These are phyloP conservation scores for Cordyceps militaris DNA, from an alignment of 2,329 filamentous ascomycete species.

Conservation along the genomic window DNA sequence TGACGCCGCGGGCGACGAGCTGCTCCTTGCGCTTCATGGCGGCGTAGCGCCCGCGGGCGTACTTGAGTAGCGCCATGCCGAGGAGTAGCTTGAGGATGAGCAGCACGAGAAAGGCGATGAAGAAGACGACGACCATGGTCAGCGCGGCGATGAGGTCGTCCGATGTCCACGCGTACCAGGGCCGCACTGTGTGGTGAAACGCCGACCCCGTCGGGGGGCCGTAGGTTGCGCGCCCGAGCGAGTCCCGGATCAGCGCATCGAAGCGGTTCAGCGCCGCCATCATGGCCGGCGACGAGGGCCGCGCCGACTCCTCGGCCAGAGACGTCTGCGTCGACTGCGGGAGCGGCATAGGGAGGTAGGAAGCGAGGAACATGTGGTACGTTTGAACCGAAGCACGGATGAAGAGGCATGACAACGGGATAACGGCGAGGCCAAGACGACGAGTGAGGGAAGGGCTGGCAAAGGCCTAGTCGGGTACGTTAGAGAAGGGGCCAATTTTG, in stretches of 20 bases:
- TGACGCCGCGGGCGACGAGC: constrained; percentile 36
- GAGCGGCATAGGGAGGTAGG: constrained; percentile 70
- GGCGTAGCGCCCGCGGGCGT: constrained; percentile 70
- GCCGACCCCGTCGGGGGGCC: constrained; percentile 42
- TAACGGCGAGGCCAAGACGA: constrained; percentile 80
- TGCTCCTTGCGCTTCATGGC: constrained; percentile 69
- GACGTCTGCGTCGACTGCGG: constrained; percentile 59
- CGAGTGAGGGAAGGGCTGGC: constrained; percentile 83
- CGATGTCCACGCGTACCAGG: constrained; percentile 52
- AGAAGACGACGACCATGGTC: constrained; percentile 82
- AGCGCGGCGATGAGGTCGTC: constrained; percentile 68
- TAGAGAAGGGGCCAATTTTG: neutral
- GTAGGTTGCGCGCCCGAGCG: constrained; percentile 68
- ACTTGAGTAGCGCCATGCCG: constrained; percentile 79
- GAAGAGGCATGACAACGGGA: constrained; percentile 90
- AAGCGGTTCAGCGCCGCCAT: constrained; percentile 72
- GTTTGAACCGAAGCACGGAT: constrained; percentile 92
- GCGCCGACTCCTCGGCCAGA: constrained; percentile 54
- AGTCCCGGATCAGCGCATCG: constrained; percentile 66
- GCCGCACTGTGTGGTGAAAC: constrained; percentile 29
- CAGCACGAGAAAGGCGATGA: constrained; percentile 77
- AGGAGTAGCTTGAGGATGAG: constrained; percentile 79
- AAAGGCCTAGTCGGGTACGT: constrained; percentile 57
- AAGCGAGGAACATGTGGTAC: constrained; percentile 95
- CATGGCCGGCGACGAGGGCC: constrained; percentile 63